A percentile compares a stretch with the other conserved stretches of the same genome.
phyloP scores from a whole-genome alignment of 441 rosid species.

The Bruguiera hainesii region DNA sequence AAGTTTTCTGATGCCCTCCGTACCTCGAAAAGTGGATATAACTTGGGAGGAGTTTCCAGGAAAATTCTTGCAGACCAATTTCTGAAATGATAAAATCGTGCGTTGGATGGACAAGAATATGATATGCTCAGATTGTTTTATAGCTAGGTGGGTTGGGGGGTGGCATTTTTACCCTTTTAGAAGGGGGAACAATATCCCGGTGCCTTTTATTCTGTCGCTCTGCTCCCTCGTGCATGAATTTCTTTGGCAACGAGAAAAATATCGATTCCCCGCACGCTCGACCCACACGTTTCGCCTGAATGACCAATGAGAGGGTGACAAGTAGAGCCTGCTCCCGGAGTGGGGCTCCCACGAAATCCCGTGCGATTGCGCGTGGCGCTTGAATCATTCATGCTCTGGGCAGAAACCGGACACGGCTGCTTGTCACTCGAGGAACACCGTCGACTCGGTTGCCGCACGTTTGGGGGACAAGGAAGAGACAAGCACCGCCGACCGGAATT shows the following conservation, averaged over 20 bases:
- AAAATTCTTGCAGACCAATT: no score
- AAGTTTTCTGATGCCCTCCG: no score
- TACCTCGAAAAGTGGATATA: no score
- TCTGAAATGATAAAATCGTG: no score
- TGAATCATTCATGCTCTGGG: conserved; percentile 10
- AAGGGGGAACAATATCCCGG: no score
- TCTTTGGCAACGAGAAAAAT: conserved; percentile 3
- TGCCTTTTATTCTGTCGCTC: neutral
- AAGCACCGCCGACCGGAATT: conserved; percentile 31
- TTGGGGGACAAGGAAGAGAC: conserved; percentile 50
- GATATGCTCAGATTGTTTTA: no score
- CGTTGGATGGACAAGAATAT: no score
- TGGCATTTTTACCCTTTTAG: neutral
- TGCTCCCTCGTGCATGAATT: conserved; percentile 37
- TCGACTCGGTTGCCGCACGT: conserved; percentile 23
- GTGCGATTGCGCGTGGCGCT: conserved; percentile 12
- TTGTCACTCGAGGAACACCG: conserved; percentile 36
- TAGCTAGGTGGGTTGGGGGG: conserved; percentile 16
- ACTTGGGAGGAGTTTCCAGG: no score
- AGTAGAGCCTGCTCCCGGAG: neutral
- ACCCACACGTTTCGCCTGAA: conserved; percentile 12
- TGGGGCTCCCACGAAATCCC: neutral
- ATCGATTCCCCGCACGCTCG: conserved; percentile 24
- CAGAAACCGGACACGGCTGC: conserved; percentile 37
- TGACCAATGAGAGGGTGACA: neutral